Percentiles rank a stretch among this genome's conserved stretches.
Evolutionary conservation across 495 filamentous ascomycete species (phyloP).

Genomic region (Xylaria intraflava): DNA sequence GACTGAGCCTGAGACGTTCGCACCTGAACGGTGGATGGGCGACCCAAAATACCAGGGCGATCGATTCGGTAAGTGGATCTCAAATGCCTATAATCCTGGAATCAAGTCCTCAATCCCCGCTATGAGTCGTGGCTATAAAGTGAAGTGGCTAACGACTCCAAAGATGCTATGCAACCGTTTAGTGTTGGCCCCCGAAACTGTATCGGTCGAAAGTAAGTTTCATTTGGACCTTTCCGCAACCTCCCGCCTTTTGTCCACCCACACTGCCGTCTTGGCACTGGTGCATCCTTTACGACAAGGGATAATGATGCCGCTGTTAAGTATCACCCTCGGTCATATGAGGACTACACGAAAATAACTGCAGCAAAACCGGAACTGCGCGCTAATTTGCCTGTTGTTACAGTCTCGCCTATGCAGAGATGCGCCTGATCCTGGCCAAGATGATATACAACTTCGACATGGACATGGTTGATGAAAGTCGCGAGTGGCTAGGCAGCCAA

Average conservation of each 20-base stretch:
- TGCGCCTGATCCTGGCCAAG: constrained; percentile 44
- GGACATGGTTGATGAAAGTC: constrained; percentile 36
- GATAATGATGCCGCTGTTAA: too few species aligned
- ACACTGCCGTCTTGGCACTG: too few species aligned
- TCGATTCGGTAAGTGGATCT: constrained; percentile 13
- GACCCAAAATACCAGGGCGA: constrained; percentile 39
- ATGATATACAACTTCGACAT: constrained; percentile 49
- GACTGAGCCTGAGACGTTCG: constrained; percentile 38
- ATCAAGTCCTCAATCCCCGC: too few species aligned
- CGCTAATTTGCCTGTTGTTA: constrained; percentile 1
- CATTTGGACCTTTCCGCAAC: not conserved
- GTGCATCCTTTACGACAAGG: too few species aligned
- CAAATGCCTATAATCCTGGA: not conserved
- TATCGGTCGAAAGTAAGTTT: constrained; percentile 48
- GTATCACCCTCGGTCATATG: too few species aligned
- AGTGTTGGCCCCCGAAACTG: constrained; percentile 48
- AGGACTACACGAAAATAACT: too few species aligned
- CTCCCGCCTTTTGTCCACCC: too few species aligned
- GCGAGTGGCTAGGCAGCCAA: constrained; percentile 35
- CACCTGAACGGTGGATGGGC: constrained; percentile 46
- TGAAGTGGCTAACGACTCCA: not conserved
- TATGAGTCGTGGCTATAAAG: not conserved
- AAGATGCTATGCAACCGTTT: constrained; percentile 46
- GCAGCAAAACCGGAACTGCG: not conserved
- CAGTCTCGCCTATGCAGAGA: constrained; percentile 47